Base-by-base conservation (phyloP, 2,329 filamentous ascomycete species). In the Aureobasidium sp. region DNA sequence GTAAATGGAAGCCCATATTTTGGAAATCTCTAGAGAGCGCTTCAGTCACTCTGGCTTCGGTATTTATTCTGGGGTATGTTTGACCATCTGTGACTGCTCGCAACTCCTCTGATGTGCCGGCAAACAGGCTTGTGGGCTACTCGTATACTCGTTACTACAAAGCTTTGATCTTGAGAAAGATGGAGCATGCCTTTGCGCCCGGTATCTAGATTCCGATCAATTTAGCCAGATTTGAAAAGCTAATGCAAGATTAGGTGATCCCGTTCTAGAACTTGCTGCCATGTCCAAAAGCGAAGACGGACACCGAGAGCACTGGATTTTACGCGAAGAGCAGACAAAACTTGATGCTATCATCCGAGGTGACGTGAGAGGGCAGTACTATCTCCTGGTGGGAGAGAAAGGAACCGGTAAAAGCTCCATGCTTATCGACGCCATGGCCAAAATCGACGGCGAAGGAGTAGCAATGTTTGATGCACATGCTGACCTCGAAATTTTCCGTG, bases 401-500 rank as follows among this genome's bases (percentile, higher is more conserved):
- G 93, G 93, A 4, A 94, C 88, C 0, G 93, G 93, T 6, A 98
- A 98, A 74, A 94, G 88, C 56, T 94, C 88, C 60, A 97, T 98
- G 93, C 73, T 98, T 63, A 77, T 98, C 17, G 89, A 97, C 66
- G 88, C 89, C 7, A 98, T 98, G 91, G 83, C 85, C 51, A 94
- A 94, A 68, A 85, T 90, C 53, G 81, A 95, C 57, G 93, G 90
- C 3, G 86, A 93, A 56, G 88, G 88, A 19, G 85, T 91, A 39
- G 86, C 90, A 60, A 95, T 98, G 88, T 88, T 97, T 63, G 93
- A 98, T 70, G 90, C 91, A 1, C 93, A 98, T 69, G 86, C 90
- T 4, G 90, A 98, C 67, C 79, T 90, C 1, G 93, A 98, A 64
- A 95, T 98, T 55, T 95, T 98, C 67, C 86, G 93, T 16, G 86